A percentile compares a stretch with the other conserved stretches of the same genome.
Evolutionary conservation across 2,329 filamentous ascomycete genomes (phyloP).

Genomic region (Botrytis fabae): DNA sequence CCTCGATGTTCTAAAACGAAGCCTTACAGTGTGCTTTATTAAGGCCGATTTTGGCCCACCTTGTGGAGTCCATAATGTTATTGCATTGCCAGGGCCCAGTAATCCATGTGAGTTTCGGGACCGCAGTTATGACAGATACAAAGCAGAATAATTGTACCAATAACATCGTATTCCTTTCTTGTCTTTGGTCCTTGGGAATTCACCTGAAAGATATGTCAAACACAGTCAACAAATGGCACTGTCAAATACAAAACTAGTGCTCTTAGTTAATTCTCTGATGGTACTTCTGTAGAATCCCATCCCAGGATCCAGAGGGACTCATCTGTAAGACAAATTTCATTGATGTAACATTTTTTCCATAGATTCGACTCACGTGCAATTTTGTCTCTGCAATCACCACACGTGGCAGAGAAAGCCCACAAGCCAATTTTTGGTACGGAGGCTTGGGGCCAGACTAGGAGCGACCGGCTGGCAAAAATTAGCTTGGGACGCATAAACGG

Average conservation of each 20-base stretch:
- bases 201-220: neutral
- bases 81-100: neutral
- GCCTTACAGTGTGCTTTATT: neutral
- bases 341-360: neutral
- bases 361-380: neutral
- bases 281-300: neutral
- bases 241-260: neutral
- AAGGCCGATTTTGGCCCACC: neutral
- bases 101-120: neutral
- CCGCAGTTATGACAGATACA: neutral
- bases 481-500: neutral
- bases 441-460: neutral
- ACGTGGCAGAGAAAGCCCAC: accelerated
- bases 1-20: neutral
- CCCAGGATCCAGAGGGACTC: neutral
- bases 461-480: accelerated
- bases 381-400: neutral
- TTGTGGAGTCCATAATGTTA: neutral
- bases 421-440: neutral
- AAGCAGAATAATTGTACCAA: neutral
- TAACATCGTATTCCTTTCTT: neutral
- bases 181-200: neutral
- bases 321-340: neutral
- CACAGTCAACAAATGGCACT: neutral
- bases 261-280: neutral